Percentiles rank a stretch among this genome's conserved stretches.
Evolutionary conservation across 2,329 filamentous ascomycete species (phyloP).

Genomic region (Colletotrichum viniferum): DNA sequence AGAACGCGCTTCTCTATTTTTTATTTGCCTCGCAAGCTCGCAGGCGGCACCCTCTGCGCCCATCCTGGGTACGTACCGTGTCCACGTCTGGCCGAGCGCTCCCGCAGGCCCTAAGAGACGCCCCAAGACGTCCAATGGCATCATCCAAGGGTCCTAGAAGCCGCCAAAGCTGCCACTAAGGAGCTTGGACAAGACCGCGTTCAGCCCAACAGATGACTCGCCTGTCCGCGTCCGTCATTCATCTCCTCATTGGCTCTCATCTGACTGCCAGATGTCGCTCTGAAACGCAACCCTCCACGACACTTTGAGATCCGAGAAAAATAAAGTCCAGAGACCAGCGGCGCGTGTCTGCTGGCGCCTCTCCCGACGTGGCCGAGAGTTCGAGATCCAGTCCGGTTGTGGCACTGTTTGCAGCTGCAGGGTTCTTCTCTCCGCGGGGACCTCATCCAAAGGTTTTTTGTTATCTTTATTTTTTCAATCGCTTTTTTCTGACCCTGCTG

Average conservation of each 20-base stretch:
- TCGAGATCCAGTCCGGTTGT: neutral
- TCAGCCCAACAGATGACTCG: constrained; percentile 5
- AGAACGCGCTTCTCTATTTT: neutral
- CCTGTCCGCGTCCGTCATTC: constrained; percentile 2
- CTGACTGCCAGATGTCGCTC: neutral
- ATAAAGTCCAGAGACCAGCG: neutral
- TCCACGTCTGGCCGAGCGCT: neutral
- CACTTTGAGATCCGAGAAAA: neutral
- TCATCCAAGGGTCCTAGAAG: constrained; percentile 19
- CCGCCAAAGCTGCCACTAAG: constrained; percentile 8
- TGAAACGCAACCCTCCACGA: neutral
- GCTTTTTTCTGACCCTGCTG: neutral
- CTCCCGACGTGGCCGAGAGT: constrained; percentile 2
- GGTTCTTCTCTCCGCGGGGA: neutral
- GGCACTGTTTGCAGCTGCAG: neutral
- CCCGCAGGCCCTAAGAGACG: neutral
- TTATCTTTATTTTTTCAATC: neutral
- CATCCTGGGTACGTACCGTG: neutral
- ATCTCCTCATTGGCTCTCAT: neutral
- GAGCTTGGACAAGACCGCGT: constrained; percentile 7
- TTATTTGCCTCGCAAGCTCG: neutral
- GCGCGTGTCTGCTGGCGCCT: constrained; percentile 3
- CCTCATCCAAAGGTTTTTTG: neutral
- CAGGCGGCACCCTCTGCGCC: neutral
- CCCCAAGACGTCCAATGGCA: constrained; percentile 8